Conservation (phyloP, 176 grass and related monocot genomes). For the Phoenix roebelenii region DNA sequence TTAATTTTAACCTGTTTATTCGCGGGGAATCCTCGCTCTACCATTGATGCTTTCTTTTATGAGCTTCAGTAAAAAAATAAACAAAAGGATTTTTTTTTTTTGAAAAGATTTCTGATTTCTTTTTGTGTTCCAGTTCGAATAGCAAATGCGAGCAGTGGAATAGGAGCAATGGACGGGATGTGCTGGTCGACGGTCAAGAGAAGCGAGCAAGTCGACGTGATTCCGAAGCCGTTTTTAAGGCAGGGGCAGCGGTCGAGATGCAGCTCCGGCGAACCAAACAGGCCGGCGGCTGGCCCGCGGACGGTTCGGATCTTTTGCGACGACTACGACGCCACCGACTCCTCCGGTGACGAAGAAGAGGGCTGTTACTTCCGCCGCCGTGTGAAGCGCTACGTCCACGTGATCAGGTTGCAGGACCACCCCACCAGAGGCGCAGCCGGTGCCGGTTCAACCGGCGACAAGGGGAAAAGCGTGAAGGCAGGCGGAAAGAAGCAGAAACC, state of each 20-base stretch:
- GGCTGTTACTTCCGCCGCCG: slow-evolving; percentile 7
- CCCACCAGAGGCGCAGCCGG: neutral
- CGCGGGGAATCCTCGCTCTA: too few species aligned
- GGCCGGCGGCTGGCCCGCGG: neutral
- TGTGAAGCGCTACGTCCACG: slow-evolving; percentile 74
- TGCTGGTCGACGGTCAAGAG: slow-evolving; percentile 29
- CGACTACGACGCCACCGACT: slow-evolving; percentile 83
- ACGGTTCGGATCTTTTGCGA: slow-evolving; percentile 64
- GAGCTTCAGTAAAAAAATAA: too few species aligned
- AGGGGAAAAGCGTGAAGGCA: neutral
- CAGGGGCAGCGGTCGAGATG: neutral
- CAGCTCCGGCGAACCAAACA: neutral
- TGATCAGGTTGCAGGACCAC: slow-evolving; percentile 46
- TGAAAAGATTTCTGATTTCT: too few species aligned
- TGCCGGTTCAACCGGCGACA: too few species aligned
- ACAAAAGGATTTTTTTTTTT: too few species aligned
- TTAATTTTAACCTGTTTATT: too few species aligned
- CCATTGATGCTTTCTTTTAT: too few species aligned
- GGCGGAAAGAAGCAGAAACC: slow-evolving; percentile 31
- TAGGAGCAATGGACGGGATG: slow-evolving; percentile 11
- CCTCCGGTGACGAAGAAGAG: slow-evolving; percentile 49
- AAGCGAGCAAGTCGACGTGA: slow-evolving; percentile 69
- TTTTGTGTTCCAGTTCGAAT: too few species aligned
- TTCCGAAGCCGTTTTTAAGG: slow-evolving; percentile 10
- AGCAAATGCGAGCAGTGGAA: too few species aligned